Evolutionary conservation across 331 rosid species (phyloP).

Genomic region (Quercus phellos): DNA sequence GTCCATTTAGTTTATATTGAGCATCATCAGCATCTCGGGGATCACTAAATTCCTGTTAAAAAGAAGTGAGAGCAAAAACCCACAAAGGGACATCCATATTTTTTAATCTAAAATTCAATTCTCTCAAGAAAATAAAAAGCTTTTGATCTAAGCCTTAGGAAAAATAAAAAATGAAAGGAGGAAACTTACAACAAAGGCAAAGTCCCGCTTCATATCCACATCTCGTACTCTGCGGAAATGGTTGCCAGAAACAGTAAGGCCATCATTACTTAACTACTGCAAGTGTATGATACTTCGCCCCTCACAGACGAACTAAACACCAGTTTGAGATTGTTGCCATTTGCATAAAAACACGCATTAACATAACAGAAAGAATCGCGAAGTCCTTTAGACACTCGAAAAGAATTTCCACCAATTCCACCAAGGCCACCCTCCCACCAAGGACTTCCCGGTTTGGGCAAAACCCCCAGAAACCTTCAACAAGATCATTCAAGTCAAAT

Average conservation of each 20-base stretch:
- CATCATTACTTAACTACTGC: slow-evolving; percentile 66
- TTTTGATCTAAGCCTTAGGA: neutral
- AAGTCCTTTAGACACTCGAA: slow-evolving; percentile 55
- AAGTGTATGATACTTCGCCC: slow-evolving; percentile 71
- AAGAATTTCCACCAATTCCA: slow-evolving; percentile 65
- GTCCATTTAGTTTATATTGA: slow-evolving; percentile 65
- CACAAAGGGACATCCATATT: slow-evolving; percentile 24
- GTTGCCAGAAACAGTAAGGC: slow-evolving; percentile 97
- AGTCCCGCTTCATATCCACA: slow-evolving; percentile 96
- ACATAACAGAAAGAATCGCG: slow-evolving; percentile 37
- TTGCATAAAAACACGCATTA: slow-evolving; percentile 77
- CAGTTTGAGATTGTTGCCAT: slow-evolving; percentile 87
- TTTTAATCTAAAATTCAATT: slow-evolving; percentile 22
- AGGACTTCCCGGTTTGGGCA: slow-evolving; percentile 68
- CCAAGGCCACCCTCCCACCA: slow-evolving; percentile 74
- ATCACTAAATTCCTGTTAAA: slow-evolving; percentile 74
- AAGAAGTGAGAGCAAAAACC: slow-evolving; percentile 14
- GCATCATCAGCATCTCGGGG: slow-evolving; percentile 93
- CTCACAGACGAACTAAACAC: slow-evolving; percentile 95
- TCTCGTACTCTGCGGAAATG: slow-evolving; percentile 94
- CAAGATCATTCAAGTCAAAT: slow-evolving; percentile 40
- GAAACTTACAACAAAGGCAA: slow-evolving; percentile 88
- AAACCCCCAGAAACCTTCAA: slow-evolving; percentile 76
- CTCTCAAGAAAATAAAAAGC: slow-evolving; percentile 3
- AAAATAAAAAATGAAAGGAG: neutral